Evolutionary conservation across 2,329 filamentous ascomycete genomes (phyloP), one percentile per base, ranked within the genome.

Genomic region (Cladosporium sp.): DNA sequence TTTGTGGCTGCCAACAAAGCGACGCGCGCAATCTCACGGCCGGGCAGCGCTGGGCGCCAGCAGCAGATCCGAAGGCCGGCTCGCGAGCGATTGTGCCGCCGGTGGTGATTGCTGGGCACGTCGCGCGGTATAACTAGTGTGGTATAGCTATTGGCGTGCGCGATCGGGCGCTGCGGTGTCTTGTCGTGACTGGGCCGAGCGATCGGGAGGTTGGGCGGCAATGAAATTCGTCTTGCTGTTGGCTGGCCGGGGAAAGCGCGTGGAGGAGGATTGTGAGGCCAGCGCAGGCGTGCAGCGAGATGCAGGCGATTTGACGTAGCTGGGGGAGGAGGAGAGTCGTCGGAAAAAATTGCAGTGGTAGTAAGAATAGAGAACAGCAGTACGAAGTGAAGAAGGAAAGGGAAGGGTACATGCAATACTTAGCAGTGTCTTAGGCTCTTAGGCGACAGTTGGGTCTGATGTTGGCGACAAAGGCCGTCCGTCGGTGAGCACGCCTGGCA

Each of bases 181-280:
- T 56, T 28, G 32, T 56, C 34, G 60, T 56, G 60, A 63, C 49
- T 63, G 60, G 60, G n/a, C 23, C 49, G 49, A 62, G 43, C 58
- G 8, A 13, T 16, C 49, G 60, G 48, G 43, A 46, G 25, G 49
- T 61, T 46, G 58, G 58, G 43, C 43, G 25, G 39, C 39, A 46
- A 46, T 13, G 39, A 21, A 61, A 36, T 23, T 28, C 43, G 34
- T 26, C 58, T 49, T 46, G 58, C 28, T 21, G 26, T 51, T 46
- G 43, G 21, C 43, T 61, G 58, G 58, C 58, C 46, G 58, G 58
- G 58, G 58, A 61, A 61, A 61, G 58, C 39, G 58, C 58, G 58
- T 53, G 56, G 56, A 46, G 34, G 23, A 43, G 56, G 25, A 56
- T 51, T 46, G 56, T 58, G 30, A 57, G 32, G 54, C 54, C 54